Conservation (phyloP, 345 rosid genomes). For the Salix arbutifolia region DNA sequence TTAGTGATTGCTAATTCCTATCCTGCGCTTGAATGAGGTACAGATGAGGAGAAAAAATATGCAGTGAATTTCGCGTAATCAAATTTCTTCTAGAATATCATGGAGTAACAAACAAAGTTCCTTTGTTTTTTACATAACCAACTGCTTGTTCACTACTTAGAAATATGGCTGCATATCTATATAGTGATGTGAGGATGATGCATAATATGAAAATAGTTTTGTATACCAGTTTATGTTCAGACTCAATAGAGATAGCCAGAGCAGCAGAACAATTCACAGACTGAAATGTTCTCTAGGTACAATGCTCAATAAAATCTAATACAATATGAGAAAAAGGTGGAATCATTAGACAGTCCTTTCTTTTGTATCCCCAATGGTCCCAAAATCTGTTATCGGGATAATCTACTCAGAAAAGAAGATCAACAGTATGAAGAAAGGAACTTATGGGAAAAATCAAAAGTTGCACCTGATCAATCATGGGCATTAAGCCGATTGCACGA, state of each 20-base stretch:
- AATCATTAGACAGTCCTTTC: not conserved
- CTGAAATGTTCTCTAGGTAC: not conserved
- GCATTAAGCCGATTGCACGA: constrained; percentile 98
- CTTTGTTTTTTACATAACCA: not conserved
- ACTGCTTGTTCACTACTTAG: too few relatives aligned
- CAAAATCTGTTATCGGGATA: not conserved
- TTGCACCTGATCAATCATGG: constrained; percentile 91
- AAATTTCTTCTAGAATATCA: not conserved
- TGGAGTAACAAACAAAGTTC: too few relatives aligned
- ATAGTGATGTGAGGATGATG: not conserved
- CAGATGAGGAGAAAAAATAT: not conserved
- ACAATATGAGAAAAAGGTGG: not conserved
- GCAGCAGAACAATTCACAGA: not conserved
- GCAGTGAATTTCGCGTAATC: not conserved
- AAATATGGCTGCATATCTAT: not conserved
- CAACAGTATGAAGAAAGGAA: not conserved
- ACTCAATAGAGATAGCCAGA: not conserved
- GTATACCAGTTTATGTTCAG: not conserved
- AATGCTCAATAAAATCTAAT: not conserved
- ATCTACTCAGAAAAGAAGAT: not conserved
- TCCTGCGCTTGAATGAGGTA: not conserved
- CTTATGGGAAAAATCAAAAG: not conserved
- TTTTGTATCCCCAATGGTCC: not conserved
- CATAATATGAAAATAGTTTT: not conserved
- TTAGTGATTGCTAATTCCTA: not conserved